phyloP scores from a whole-genome alignment of 1,284 basidiomycete species.

The Neotropicomus parvogracilis region DNA sequence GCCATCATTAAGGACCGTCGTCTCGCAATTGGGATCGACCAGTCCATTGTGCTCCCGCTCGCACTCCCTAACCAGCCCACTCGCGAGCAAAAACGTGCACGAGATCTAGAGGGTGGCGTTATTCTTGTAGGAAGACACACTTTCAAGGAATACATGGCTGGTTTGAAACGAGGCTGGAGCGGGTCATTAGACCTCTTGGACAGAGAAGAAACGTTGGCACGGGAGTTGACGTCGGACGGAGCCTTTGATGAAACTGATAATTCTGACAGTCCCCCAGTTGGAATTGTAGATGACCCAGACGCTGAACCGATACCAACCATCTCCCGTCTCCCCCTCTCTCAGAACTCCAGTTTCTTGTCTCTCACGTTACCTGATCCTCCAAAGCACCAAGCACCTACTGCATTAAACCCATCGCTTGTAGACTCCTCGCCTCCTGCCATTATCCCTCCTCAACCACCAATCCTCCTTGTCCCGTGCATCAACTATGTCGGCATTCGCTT shows the following conservation, averaged over 20 bases:
- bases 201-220: conserved; percentile 72
- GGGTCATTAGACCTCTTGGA: conserved; percentile 68
- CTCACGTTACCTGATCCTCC: conserved; percentile 30
- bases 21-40: conserved; percentile 59
- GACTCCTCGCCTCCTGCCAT: conserved; percentile 48
- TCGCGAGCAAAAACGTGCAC: conserved; percentile 52
- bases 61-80: conserved; percentile 57
- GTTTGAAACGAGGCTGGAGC: conserved; percentile 84
- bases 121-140: conserved; percentile 89
- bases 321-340: conserved; percentile 40
- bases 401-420: conserved; percentile 3
- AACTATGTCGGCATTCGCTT: conserved; percentile 85
- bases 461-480: conserved; percentile 85
- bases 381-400: conserved; percentile 21
- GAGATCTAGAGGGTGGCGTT: conserved; percentile 77
- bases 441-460: conserved; percentile 77
- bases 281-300: conserved; percentile 29
- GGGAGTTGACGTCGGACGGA: conserved; percentile 67
- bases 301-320: conserved; percentile 39
- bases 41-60: conserved; percentile 41
- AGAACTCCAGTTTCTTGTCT: conserved; percentile 40
- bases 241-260: conserved; percentile 69
- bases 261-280: conserved; percentile 22
- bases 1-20: conserved; percentile 67
- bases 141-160: conserved; percentile 92